A percentile compares a stretch with the other conserved stretches of the same genome.
These are phyloP conservation scores for Neurospora tetraspora DNA, from an alignment of 495 filamentous ascomycete species.

Conservation along the genomic window DNA sequence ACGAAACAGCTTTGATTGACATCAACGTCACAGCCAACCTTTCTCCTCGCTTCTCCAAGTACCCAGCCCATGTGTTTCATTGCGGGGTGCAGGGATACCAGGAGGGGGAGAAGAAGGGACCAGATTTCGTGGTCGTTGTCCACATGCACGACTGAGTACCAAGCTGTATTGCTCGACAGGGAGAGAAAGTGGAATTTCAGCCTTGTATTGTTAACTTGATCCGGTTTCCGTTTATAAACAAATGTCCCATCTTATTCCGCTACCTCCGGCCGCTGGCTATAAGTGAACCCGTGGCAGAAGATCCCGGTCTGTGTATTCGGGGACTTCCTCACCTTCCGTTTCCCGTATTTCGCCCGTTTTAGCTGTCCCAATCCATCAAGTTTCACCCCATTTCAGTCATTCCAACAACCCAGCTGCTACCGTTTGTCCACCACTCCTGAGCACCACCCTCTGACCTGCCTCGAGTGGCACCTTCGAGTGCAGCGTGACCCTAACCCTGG, in stretches of 20 bases:
- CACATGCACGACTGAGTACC: background rate
- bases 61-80: background rate
- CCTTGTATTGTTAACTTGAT: background rate
- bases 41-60: background rate
- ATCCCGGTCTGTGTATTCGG: background rate
- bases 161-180: background rate
- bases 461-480: slow-evolving; percentile 70
- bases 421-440: slow-evolving; percentile 70
- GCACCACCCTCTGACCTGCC: slow-evolving; percentile 63
- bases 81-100: background rate
- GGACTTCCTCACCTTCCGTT: background rate
- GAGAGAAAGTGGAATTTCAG: background rate
- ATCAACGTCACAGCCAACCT: background rate
- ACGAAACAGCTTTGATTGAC: background rate
- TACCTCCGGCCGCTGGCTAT: background rate
- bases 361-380: background rate
- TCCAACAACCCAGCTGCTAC: slow-evolving; percentile 81
- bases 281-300: background rate
- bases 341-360: background rate
- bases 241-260: background rate
- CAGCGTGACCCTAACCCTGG: slow-evolving; percentile 57
- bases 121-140: background rate
- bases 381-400: slow-evolving; percentile 16
- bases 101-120: background rate
- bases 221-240: background rate